Percentiles rank a stretch among this genome's conserved stretches.
phyloP scores from a whole-genome alignment of 169 alveolate genomes.

The Eimeria maxima region DNA sequence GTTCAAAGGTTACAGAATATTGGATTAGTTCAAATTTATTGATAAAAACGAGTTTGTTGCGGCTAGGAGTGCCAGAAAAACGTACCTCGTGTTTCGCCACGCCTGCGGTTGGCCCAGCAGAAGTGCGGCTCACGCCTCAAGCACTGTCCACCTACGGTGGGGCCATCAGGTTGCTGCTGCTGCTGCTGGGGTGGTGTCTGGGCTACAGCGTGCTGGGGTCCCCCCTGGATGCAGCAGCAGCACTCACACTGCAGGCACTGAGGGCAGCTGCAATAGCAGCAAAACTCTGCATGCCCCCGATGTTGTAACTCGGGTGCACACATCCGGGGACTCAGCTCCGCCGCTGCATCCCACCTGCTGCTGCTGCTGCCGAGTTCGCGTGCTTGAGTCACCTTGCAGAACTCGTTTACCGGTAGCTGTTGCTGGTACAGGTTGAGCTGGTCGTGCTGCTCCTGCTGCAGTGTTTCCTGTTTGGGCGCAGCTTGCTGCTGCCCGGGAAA shows the following conservation, averaged over 20 bases:
- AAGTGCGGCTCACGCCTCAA: constrained; percentile 18
- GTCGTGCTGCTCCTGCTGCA: not conserved
- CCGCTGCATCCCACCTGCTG: constrained; percentile 29
- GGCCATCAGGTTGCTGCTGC: not conserved
- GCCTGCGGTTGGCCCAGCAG: not conserved
- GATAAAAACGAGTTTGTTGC: too few relatives aligned
- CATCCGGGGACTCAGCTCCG: not conserved
- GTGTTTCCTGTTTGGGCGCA: not conserved
- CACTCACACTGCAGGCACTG: constrained; percentile 25
- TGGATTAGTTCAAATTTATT: too few relatives aligned
- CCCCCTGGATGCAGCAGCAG: constrained; percentile 36
- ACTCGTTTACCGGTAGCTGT: not conserved
- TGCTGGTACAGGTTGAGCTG: not conserved
- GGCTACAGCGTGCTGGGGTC: not conserved
- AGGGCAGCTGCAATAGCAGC: constrained; percentile 64
- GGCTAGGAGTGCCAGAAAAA: not conserved
- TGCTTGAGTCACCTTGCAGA: not conserved
- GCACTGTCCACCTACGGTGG: not conserved
- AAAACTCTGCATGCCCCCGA: constrained; percentile 24
- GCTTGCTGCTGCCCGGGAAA: not conserved
- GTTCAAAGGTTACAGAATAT: too few relatives aligned
- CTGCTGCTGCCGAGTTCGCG: not conserved
- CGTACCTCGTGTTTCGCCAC: not conserved
- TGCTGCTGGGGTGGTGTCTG: not conserved
- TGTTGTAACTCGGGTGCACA: not conserved